Evolutionary conservation across 2,329 filamentous ascomycete genomes (phyloP), one percentile per base, ranked within the genome.

Genomic region (Curvularia hawaiiensis): DNA sequence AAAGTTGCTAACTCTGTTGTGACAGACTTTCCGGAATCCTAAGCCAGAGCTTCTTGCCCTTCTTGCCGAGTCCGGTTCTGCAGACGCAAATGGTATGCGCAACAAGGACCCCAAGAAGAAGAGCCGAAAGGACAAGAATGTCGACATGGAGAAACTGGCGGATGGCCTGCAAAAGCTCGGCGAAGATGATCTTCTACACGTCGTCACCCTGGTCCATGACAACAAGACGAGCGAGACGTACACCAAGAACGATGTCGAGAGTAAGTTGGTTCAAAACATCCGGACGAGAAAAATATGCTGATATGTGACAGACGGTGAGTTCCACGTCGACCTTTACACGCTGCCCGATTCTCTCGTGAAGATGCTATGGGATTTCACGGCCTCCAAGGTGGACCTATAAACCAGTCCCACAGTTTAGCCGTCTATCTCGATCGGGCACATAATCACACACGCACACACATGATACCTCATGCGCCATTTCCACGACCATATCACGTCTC

Each of bases 301-400:
- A 72, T 69, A 49, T 47, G 49, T 71, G 16, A 41, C 43, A 91
- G 92, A 93, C 72, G 95, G 95, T 72, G 95, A 99, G 79, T 99
- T 99, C 80, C 95, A 97, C 60, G 94, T 99, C 67, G 95, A 99
- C 73, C 84, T 99, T 57, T 98, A 97, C 80, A 98, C 95, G n/a
- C 87, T 99, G 63, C 93, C 95, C 1, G 95, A 98, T 65, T 79
- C 82, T 28, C 84, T 98, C 38, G 90, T 95, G 74, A 96, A 95
- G 78, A 92, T 92, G 87, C 88, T 99, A 59, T 98, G 94, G 94
- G 94, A 97, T 60, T 96, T 95, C 74, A 86, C 86, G 41, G 63
- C 72, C 16, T 61, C 61, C 16, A 75, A 72, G 65, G 68, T 64
- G 16, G 69, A 75, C 10, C 61, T 75, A 63, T 77, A 75, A 61